Evolutionary conservation across 2,329 filamentous ascomycete species (phyloP), one percentile per base, ranked within the genome.

Genomic region (Penicillium verrucosum): DNA sequence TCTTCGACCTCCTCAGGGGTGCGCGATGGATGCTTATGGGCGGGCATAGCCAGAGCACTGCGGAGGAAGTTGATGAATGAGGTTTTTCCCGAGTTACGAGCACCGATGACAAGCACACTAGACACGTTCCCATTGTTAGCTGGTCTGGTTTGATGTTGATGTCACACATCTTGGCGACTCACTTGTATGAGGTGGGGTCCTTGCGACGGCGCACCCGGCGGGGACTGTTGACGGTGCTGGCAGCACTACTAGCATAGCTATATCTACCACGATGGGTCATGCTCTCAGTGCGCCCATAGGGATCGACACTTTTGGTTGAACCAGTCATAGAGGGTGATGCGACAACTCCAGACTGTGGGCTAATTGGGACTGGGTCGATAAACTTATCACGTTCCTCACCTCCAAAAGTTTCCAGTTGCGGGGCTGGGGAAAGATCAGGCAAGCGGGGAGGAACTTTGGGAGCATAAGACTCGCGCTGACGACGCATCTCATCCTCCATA

Each of bases 131-230:
- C 48, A 30, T 49, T 32, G 27, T 59, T 38, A 16, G 41, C 29
- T 41, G 8, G 30, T 52, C 40, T 36, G 32, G 3, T 11, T 14
- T 12, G 30, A 4, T 18, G 4, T n/a, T 29, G 6, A 29, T 21
- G 5, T 51, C 32, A 16, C 32, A 16, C 6, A 34, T 41, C 18
- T 2, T 32, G 6, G n/a, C 29, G 57, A 84, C 92, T 84, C 81
- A 97, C 93, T 99, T 99, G 84, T 97, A 96, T 0, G 94, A 92
- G 11, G 93, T 97, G 9, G 94, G 94, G 71, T 99, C 94, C 81
- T 96, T 97, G 79, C 94, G 88, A 80, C 93, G 89, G 68, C 94
- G 87, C 64, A 97, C 88, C 71, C 92, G 87, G 64, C 94, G 87
- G 61, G 94, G 93, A 74, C 89, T 96, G 79, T 96, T 96, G 78